Conservation (phyloP, 495 filamentous ascomycete species). For the Xylaria intraflava region DNA sequence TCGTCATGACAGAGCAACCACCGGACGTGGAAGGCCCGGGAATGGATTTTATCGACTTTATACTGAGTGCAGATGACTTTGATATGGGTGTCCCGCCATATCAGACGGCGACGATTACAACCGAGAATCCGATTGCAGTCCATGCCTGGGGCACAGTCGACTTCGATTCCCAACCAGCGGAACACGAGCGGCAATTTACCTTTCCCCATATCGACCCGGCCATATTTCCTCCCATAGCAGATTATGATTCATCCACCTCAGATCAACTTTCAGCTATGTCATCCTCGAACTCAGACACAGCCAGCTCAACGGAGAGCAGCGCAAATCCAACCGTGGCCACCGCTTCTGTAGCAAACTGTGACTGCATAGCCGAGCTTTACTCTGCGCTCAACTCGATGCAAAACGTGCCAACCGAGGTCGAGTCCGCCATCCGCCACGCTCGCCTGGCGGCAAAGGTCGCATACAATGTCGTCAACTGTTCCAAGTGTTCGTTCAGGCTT, state of each 20-base stretch:
- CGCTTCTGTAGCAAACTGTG: conserved; percentile 17
- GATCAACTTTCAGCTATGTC: conserved; percentile 20
- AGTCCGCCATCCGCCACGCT: conserved; percentile 45
- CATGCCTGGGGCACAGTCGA: conserved; percentile 14
- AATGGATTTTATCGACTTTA: conserved; percentile 15
- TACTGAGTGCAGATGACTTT: conserved; percentile 7
- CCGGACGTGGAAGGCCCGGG: conserved; percentile 19
- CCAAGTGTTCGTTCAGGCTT: conserved; percentile 45
- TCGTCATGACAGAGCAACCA: conserved; percentile 19
- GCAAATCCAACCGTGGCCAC: conserved; percentile 5
- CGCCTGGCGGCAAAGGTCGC: conserved; percentile 52
- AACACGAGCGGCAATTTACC: conserved; percentile 8
- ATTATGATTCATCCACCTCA: neutral
- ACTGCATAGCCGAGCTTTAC: conserved; percentile 37
- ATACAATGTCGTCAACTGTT: conserved; percentile 53
- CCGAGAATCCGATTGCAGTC: neutral
- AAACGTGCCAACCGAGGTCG: conserved; percentile 34
- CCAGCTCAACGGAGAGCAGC: conserved; percentile 19
- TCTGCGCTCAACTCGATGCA: conserved; percentile 42
- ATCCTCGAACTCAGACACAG: conserved; percentile 12
- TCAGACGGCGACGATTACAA: neutral
- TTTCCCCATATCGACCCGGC: conserved; percentile 22
- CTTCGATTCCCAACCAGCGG: conserved; percentile 14
- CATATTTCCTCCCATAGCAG: conserved; percentile 11
- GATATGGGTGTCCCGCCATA: conserved; percentile 10